Evolutionary conservation across 495 filamentous ascomycete species (phyloP).

Genomic region (Penicillium robsamsonii): DNA sequence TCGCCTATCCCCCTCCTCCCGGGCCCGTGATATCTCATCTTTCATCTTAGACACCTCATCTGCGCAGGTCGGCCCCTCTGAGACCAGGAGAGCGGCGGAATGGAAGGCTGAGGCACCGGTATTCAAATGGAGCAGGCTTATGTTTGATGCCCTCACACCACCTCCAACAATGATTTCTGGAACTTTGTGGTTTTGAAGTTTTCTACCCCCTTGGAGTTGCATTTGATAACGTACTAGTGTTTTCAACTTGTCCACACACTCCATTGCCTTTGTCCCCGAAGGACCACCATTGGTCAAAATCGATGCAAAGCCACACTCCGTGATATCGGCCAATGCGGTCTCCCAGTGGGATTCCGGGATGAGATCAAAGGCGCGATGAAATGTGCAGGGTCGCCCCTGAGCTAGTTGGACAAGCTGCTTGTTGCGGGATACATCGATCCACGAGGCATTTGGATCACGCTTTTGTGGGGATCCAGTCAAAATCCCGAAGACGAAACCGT

Average conservation of each 20-base stretch:
- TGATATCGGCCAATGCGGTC: constrained; percentile 31
- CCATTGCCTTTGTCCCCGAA: constrained; percentile 18
- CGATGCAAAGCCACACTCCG: constrained; percentile 41
- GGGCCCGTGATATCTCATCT: not conserved
- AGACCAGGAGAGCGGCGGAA: constrained; percentile 33
- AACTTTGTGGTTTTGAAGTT: not conserved
- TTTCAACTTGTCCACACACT: constrained; percentile 20
- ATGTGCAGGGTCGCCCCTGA: constrained; percentile 46
- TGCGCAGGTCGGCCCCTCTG: not conserved
- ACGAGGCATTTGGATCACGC: not conserved
- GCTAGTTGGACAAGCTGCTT: constrained; percentile 40
- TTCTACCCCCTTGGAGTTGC: not conserved
- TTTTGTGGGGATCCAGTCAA: constrained; percentile 19
- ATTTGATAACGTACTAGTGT: not conserved
- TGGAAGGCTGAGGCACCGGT: constrained; percentile 36
- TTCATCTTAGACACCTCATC: constrained; percentile 6
- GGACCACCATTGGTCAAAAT: constrained; percentile 50
- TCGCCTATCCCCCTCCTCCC: too few species aligned
- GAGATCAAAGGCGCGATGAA: constrained; percentile 53
- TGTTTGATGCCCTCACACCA: constrained; percentile 40
- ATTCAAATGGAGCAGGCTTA: constrained; percentile 24
- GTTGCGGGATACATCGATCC: constrained; percentile 39
- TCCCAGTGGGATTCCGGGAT: constrained; percentile 30
- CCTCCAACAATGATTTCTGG: constrained; percentile 37
- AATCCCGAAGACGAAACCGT: constrained; percentile 54